A percentile compares a stretch with the other conserved stretches of the same genome.
Evolutionary conservation across 768 basidiomycete genomes (phyloP).

Genomic region (Macrolepiota fuliginosa): DNA sequence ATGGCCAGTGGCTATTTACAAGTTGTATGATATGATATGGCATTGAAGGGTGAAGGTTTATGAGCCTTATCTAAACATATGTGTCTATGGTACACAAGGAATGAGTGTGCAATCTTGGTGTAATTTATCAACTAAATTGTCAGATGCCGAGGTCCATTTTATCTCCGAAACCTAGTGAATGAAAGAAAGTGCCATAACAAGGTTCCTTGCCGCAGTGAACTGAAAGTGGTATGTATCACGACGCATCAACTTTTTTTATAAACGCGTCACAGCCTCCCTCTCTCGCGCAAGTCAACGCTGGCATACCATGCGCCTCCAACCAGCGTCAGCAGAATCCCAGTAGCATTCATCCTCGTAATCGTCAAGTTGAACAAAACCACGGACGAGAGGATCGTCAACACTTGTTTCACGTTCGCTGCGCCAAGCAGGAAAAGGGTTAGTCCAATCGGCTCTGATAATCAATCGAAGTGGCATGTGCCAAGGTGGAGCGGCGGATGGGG

Average conservation of each 20-base stretch:
- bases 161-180: too few relatives aligned
- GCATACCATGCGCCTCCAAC: constrained; percentile 85
- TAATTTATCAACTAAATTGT: too few relatives aligned
- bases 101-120: too few relatives aligned
- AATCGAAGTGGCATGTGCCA: neutral
- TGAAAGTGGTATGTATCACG: neutral
- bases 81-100: too few relatives aligned
- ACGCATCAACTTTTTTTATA: neutral
- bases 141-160: too few relatives aligned
- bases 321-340: constrained; percentile 84
- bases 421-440: constrained; percentile 6
- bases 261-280: constrained; percentile 8
- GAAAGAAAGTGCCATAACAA: neutral
- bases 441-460: neutral
- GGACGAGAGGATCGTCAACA: constrained; percentile 82
- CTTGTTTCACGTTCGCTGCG: constrained; percentile 89
- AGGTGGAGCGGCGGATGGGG: neutral
- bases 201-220: neutral
- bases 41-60: too few relatives aligned
- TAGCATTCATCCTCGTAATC: constrained; percentile 74
- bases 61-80: too few relatives aligned
- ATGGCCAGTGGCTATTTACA: too few relatives aligned
- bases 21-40: too few relatives aligned
- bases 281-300: constrained; percentile 59
- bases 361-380: constrained; percentile 81